Conservation (phyloP, 2,329 filamentous ascomycete genomes). For the Ceratocystis colombiana region DNA sequence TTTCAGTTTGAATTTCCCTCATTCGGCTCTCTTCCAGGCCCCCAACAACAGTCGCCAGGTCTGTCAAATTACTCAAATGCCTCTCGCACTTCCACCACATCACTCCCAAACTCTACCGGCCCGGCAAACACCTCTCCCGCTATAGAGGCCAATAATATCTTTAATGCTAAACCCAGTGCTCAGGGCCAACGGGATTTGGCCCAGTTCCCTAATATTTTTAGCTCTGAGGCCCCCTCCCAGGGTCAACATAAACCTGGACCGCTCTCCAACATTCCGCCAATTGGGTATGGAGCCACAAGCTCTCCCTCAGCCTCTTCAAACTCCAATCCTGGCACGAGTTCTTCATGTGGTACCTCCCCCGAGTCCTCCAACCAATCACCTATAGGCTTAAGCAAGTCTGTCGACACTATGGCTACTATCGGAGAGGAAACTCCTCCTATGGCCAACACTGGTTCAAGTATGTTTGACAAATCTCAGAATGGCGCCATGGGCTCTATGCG, state of each 20-base stretch:
- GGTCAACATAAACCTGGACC: slow-evolving; percentile 15
- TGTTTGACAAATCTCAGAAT: slow-evolving; percentile 12
- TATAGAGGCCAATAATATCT: slow-evolving; percentile 12
- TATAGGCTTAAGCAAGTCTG: slow-evolving; percentile 47
- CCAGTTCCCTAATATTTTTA: slow-evolving; percentile 22
- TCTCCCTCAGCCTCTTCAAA: slow-evolving; percentile 56
- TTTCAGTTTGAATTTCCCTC: slow-evolving; percentile 96
- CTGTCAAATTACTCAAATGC: slow-evolving; percentile 6
- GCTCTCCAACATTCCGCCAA: background rate
- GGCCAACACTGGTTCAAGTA: slow-evolving; percentile 30
- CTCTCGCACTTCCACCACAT: slow-evolving; percentile 7
- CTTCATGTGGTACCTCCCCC: slow-evolving; percentile 66
- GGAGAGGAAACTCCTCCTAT: slow-evolving; percentile 44
- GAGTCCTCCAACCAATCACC: slow-evolving; percentile 66
- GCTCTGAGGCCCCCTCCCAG: slow-evolving; percentile 12
- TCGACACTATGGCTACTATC: slow-evolving; percentile 54
- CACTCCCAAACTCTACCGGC: slow-evolving; percentile 27
- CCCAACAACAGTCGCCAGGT: slow-evolving; percentile 28
- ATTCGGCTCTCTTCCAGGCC: slow-evolving; percentile 64
- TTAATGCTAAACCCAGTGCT: background rate
- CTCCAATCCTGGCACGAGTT: slow-evolving; percentile 49
- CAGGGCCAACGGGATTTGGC: slow-evolving; percentile 16
- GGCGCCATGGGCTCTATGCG: background rate
- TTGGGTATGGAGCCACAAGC: slow-evolving; percentile 44
- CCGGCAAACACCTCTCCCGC: slow-evolving; percentile 6